Base-by-base conservation (phyloP, 1,284 basidiomycete genomes). In the Neolentinus lepideus region DNA sequence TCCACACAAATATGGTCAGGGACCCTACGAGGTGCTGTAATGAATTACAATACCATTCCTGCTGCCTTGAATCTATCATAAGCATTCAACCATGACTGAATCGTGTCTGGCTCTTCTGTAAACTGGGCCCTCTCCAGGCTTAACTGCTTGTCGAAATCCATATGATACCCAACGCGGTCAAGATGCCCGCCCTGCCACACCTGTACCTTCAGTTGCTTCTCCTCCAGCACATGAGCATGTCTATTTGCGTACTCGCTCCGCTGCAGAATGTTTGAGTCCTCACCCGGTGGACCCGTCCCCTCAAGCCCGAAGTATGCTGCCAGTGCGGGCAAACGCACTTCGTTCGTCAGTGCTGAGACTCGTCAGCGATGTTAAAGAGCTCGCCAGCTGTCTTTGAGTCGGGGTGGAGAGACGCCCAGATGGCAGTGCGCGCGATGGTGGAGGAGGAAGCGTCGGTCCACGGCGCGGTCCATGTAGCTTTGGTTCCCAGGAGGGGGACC, bases 311-410 rank as follows among this genome's bases (percentile, higher is more conserved):
- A 62, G 25, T 54, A 57, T 3, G 55, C 52, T 1, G 60, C 58
- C 12, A 61, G 35, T 16, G 50, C 54, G 4, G 60, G 60, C 61
- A 60, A 62, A 2, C 58, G 54, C 51, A 59, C 58, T 22, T 54
- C 47, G 56, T 59, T 59, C 10, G 55, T 57, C 38, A 58, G 56
- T 6, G 61, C 16, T 21, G 24, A 24, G 45, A 57, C 1, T 35
- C 52, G 53, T 62, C 58, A 25, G 60, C 61, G 19, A 62, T 51
- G 50, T 62, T 62, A 57, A 62, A 60, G 9, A 55, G 26, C 38
- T 60, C 56, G 9, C 56, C 58, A 25, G 56, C 52, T 2, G 51
- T 25, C 19, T 61, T 59, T 12, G n/a, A n/a, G n/a, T 59, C 58
- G 2, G 59, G 59, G 48, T 61, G 27, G 21, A 62, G 38, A 2